Base-by-base conservation (phyloP, 2,329 filamentous ascomycete species). In the Atkinsonella hypoxylon region DNA sequence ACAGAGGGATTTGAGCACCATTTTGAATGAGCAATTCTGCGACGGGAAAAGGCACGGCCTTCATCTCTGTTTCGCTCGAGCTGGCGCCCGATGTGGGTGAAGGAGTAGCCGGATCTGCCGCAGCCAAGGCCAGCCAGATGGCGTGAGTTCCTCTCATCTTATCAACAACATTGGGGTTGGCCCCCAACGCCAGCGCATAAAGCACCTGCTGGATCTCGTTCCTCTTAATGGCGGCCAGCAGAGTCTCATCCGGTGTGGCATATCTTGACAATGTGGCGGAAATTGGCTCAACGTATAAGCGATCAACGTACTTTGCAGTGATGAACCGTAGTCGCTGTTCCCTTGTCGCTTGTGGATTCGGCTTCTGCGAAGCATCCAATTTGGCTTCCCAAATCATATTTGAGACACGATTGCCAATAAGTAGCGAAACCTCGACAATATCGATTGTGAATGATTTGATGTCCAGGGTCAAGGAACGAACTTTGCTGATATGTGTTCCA, bases 321-420 rank as follows among this genome's bases (percentile, higher is more conserved):
- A 98, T 97, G 66, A 96, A 98, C 58, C 79, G 85, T n/a, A 97
- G 74, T 20, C 93, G 81, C 65, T 95, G 88, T 65, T 98, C 93
- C 40, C 93, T 81, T 6, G 83, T 90, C 22, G 90, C 88, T 58
- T 84, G 82, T 0, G 88, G 77, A 0, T 75, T 72, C 4, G 89
- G 89, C 63, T 95, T 97, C 44, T 78, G 61, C 6, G 77, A 71
- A 22, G 77, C 77, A 53, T 96, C 89, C 22, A 97, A 75, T 54
- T 73, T 87, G 13, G 89, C 84, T 70, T 98, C 93, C 89, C 90
- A 98, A 18, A 98, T 77, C 83, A 91, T 91, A 67, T 98, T 98
- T 59, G 90, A 93, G 48, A 96, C 82, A 47, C 90, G 82, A 65
- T 98, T 98, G 55, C 94, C 94, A 55, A 98, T 82, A 52, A 91